phyloP scores from a whole-genome alignment of 2,329 filamentous ascomycete species.

The Sporothrix pallida region DNA sequence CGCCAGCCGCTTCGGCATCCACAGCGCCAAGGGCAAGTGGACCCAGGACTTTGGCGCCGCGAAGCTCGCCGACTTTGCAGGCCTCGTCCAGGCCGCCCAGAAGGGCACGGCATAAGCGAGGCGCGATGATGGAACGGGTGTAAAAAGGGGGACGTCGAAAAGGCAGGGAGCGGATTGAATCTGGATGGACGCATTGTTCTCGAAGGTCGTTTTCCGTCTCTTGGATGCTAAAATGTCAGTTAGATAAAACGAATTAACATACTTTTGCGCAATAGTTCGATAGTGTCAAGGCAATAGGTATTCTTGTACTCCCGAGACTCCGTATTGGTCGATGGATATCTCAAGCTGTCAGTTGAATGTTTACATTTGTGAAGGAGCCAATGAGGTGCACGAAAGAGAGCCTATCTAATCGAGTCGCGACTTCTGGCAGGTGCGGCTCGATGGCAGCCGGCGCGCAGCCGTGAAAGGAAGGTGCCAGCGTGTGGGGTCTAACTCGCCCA shows the following conservation, averaged over 20 bases:
- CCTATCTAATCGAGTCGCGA: neutral
- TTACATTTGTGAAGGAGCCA: neutral
- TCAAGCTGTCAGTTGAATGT: neutral
- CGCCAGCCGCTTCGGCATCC: constrained; percentile 42
- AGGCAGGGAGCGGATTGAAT: neutral
- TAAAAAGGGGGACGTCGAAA: neutral
- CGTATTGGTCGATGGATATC: too few relatives aligned
- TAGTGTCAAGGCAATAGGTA: too few relatives aligned
- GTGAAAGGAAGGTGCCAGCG: constrained; percentile 24
- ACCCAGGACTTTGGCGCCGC: constrained; percentile 40
- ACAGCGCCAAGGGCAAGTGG: constrained; percentile 42
- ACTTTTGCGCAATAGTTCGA: too few relatives aligned
- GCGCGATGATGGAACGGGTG: neutral
- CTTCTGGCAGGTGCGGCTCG: neutral
- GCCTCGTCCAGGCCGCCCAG: constrained; percentile 37
- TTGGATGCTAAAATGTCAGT: too few relatives aligned
- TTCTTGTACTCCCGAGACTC: too few relatives aligned
- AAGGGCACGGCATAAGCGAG: neutral
- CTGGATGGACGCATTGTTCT: too few relatives aligned
- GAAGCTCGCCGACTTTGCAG: constrained; percentile 42
- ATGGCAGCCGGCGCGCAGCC: neutral
- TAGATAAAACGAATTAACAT: too few relatives aligned
- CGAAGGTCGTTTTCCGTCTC: too few relatives aligned
- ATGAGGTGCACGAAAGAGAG: neutral
- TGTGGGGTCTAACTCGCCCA: constrained; percentile 6